These are phyloP conservation scores for Colletotrichum theobromicola DNA, from an alignment of 2,329 filamentous ascomycete genomes.

Conservation along the genomic window DNA sequence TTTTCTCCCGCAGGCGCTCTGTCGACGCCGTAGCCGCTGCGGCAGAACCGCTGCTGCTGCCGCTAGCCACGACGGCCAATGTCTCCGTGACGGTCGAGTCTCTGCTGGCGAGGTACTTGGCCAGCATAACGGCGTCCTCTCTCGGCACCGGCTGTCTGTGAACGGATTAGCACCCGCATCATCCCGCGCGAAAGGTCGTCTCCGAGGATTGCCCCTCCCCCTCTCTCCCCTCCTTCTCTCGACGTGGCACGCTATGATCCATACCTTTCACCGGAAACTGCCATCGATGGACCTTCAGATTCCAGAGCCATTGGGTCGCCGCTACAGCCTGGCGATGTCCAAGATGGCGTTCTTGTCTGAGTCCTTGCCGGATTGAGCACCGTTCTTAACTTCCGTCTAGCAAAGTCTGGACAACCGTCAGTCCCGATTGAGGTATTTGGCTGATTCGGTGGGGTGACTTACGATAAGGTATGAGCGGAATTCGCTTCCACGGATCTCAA, in stretches of 20 bases:
- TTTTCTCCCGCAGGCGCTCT: conserved; percentile 4
- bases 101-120: neutral
- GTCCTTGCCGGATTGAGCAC: neutral
- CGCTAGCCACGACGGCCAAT: neutral
- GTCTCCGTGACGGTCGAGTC: neutral
- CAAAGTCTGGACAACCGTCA: neutral
- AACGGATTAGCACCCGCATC: neutral
- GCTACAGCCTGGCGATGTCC: neutral
- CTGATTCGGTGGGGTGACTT: neutral
- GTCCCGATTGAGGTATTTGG: neutral
- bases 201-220: neutral
- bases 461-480: neutral
- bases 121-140: neutral
- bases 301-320: neutral
- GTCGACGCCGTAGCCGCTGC: neutral
- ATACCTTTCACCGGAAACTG: conserved; percentile 21
- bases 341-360: neutral
- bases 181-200: neutral
- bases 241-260: conserved; percentile 19
- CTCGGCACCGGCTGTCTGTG: neutral
- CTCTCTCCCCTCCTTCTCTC: neutral
- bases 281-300: neutral
- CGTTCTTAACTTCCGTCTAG: neutral
- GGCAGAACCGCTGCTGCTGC: neutral
- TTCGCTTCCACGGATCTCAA: neutral